phyloP scores from a whole-genome alignment of 768 basidiomycete genomes.

The Amanita thiersii region DNA sequence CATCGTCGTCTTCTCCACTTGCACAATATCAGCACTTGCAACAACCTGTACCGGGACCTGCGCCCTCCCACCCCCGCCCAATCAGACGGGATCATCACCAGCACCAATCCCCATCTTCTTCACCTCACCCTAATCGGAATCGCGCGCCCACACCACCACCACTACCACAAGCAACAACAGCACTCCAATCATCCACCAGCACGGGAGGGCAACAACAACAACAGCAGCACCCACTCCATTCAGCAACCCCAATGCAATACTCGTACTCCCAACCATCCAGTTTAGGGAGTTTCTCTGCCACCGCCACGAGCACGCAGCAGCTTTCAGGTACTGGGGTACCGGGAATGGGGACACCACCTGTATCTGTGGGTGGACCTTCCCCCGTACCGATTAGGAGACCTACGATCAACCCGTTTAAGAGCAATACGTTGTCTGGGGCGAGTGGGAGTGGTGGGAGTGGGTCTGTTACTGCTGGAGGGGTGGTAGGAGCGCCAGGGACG shows the following conservation, averaged over 20 bases:
- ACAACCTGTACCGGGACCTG: too few relatives aligned
- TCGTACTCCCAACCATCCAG: constrained; percentile 1
- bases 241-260: neutral
- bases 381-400: constrained; percentile 5
- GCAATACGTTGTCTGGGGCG: constrained; percentile 24
- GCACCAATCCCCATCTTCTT: too few relatives aligned
- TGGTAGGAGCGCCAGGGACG: constrained; percentile 3
- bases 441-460: constrained; percentile 3
- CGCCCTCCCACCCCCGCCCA: too few relatives aligned
- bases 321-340: too few relatives aligned
- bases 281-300: neutral
- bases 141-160: too few relatives aligned
- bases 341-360: too few relatives aligned
- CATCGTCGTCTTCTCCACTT: constrained; percentile 20
- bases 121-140: too few relatives aligned
- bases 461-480: neutral
- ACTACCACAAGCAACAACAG: too few relatives aligned
- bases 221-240: neutral
- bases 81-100: too few relatives aligned
- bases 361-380: too few relatives aligned
- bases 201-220: neutral
- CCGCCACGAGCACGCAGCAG: neutral
- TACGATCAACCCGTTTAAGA: constrained; percentile 27
- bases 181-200: too few relatives aligned
- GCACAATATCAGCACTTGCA: too few relatives aligned